Conservation (phyloP, 805 yeast species). For the Pichia deserticola region DNA sequence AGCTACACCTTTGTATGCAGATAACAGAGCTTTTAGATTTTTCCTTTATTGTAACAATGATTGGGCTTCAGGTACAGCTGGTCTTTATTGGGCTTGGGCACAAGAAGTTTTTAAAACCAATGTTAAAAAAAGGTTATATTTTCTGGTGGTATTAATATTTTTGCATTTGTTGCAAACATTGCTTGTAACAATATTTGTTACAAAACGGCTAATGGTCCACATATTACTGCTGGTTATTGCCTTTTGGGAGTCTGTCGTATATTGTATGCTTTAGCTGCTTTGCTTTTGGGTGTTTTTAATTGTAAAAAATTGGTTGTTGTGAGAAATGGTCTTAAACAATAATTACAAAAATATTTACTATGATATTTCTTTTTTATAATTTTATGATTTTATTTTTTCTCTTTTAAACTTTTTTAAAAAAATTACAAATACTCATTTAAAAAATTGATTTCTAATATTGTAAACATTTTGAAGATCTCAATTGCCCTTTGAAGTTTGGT, state of each 20-base stretch:
- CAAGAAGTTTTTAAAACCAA: conserved; percentile 9
- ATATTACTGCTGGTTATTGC: conserved; percentile 13
- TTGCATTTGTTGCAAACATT: conserved; percentile 11
- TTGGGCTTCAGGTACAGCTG: conserved; percentile 11
- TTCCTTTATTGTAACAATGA: conserved; percentile 10
- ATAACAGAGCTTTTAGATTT: conserved; percentile 8
- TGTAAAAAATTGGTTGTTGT: neutral
- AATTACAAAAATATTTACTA: too few species aligned
- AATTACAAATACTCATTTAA: conserved; percentile 7
- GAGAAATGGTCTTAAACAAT: neutral
- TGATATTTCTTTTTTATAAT: too few species aligned
- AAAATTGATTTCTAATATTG: conserved; percentile 6
- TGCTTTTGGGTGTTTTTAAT: conserved; percentile 4
- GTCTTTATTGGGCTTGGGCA: conserved; percentile 12
- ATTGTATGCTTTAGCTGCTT: conserved; percentile 3
- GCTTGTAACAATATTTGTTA: conserved; percentile 11
- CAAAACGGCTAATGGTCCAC: conserved; percentile 10
- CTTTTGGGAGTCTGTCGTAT: conserved; percentile 9
- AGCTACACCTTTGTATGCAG: conserved; percentile 4
- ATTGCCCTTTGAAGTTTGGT: conserved; percentile 4
- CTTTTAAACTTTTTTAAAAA: too few species aligned
- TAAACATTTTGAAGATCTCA: conserved; percentile 6
- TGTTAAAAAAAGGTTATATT: conserved; percentile 8
- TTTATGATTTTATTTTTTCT: too few species aligned
- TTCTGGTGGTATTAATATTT: conserved; percentile 13